Percentiles rank a stretch among this genome's conserved stretches.
These are phyloP conservation scores for Clathrus columnatus DNA, from an alignment of 768 basidiomycete species.

Conservation along the genomic window DNA sequence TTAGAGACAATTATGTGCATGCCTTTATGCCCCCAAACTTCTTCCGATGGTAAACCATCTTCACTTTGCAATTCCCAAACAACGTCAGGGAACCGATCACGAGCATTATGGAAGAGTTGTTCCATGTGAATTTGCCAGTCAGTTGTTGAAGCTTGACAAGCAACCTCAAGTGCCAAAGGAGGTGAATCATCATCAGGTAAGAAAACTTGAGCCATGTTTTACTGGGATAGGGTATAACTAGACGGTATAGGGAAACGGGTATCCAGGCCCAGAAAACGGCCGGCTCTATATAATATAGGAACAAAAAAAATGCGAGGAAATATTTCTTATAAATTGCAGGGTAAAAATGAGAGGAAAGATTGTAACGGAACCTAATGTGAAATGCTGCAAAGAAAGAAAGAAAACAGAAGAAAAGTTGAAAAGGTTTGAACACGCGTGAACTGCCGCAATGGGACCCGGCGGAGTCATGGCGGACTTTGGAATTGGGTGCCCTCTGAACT, in stretches of 20 bases:
- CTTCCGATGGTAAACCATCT: conserved; percentile 38
- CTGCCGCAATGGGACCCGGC: neutral
- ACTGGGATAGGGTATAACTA: neutral
- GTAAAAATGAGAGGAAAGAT: too few relatives aligned
- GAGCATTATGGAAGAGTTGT: conserved; percentile 69
- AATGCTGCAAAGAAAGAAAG: neutral
- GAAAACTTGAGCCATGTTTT: conserved; percentile 5
- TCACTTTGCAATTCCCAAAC: conserved; percentile 69
- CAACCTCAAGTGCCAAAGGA: conserved; percentile 53
- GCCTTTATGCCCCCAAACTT: conserved; percentile 96
- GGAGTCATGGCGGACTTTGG: neutral
- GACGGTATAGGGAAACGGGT: neutral
- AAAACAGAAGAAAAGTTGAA: neutral
- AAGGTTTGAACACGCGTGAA: neutral
- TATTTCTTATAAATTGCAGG: too few relatives aligned
- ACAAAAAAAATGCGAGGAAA: neutral
- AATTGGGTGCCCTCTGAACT: neutral
- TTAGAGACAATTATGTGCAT: conserved; percentile 17
- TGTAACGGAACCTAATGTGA: too few relatives aligned
- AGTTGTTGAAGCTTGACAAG: conserved; percentile 55
- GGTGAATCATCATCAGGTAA: conserved; percentile 15
- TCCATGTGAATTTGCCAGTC: conserved; percentile 79
- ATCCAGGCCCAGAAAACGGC: neutral
- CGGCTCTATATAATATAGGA: neutral
- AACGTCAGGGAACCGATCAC: conserved; percentile 92